Conservation (phyloP, 2,329 filamentous ascomycete species). For the Fusarium chuoi region DNA sequence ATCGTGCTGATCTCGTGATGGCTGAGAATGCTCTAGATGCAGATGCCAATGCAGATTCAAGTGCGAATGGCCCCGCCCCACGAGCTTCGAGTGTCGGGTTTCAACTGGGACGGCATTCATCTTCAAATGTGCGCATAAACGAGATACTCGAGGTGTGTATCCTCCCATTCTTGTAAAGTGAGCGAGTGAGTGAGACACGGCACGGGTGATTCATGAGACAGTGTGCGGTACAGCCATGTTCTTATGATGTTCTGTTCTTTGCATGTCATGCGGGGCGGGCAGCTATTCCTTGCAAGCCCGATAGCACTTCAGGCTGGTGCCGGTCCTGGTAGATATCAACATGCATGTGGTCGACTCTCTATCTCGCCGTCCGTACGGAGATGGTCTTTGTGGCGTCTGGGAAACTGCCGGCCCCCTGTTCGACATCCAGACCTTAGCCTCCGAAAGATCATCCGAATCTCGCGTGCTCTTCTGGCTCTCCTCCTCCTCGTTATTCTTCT, state of each 20-base stretch:
- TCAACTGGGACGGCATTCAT: conserved; percentile 38
- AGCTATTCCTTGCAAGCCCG: neutral
- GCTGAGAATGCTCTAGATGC: conserved; percentile 8
- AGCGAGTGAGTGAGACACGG: neutral
- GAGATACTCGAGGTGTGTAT: conserved; percentile 59
- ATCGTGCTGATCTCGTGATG: conserved; percentile 9
- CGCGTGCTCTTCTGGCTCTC: conserved; percentile 19
- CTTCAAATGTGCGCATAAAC: conserved; percentile 55
- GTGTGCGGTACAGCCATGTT: neutral
- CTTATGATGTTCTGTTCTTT: neutral
- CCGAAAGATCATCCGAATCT: conserved; percentile 29
- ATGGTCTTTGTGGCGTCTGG: conserved; percentile 17
- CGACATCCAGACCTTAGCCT: conserved; percentile 24
- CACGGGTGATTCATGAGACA: conserved; percentile 10
- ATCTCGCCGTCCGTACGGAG: neutral
- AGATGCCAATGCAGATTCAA: conserved; percentile 7
- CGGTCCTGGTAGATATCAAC: neutral
- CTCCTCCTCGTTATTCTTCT: neutral
- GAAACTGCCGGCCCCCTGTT: conserved; percentile 23
- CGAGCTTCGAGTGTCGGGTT: conserved; percentile 34
- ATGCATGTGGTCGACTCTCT: neutral
- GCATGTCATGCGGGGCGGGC: neutral
- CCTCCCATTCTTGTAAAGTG: neutral
- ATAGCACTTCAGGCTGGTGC: neutral
- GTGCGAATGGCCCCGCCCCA: conserved; percentile 13